Base-by-base conservation (phyloP, 2,329 filamentous ascomycete genomes). In the Fusarium concolor region DNA sequence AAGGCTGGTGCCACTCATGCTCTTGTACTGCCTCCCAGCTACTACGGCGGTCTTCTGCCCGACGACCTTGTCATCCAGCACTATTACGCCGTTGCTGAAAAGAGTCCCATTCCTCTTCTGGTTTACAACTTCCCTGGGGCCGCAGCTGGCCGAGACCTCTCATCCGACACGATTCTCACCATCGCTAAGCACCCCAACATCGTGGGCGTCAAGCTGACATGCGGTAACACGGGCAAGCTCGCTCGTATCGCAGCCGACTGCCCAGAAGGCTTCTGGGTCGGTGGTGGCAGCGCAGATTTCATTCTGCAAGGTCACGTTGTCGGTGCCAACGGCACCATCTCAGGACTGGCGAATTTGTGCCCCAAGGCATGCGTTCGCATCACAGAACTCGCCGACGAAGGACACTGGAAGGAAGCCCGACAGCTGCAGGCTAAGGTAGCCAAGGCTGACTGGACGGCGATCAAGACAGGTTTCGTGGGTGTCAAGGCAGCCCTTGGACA, bases 21-120 rank as follows among this genome's bases (percentile, higher is more conserved):
- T 5, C 84, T 96, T 49, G 86, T 95, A 1, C 84, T 95, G 15
- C 91, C 92, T 17, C 92, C 92, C 1, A 89, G 88, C 46, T 96
- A 95, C 81, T 95, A 94, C 79, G 87, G 90, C 47, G 76, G 86
- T 2, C 81, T 92, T n/a, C 89, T 93, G 72, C 86, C 84, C 14
- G 84, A 86, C 12, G 65, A 74, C 28, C 71, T 78, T 14, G 59
- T 77, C 10, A 64, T 86, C 38, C 84, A 85, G 51, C 89, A 89
- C 77, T 94, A 93, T 83, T 81, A 79, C 41, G 84, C 87, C 63
- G 87, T 90, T 39, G 88, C 88, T n/a, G 81, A 83, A 43, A 81
- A 76, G 37, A 88, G 86, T 3, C 87, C 87, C 0, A 82, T 90
- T 37, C 88, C 89, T 3, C 79, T 90, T 52, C 76, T 90, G 28